A percentile compares a stretch with the other conserved stretches of the same genome.
Conservation (phyloP, 257 asterid species). For the Solanum virginianum region DNA sequence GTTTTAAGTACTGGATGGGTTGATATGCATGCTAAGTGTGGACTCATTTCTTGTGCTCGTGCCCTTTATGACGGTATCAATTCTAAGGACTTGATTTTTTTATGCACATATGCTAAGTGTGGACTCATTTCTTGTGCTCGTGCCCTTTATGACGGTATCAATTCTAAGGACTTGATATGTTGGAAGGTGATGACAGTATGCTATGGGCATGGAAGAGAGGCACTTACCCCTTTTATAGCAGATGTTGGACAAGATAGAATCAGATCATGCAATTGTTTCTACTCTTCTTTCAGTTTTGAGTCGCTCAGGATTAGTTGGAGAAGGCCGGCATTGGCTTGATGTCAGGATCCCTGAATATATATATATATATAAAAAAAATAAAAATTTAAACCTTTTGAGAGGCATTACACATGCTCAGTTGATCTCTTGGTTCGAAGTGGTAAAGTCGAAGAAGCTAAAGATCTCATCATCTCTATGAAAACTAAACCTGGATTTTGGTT, state of each 20-base stretch:
- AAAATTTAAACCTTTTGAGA: constrained; percentile 54
- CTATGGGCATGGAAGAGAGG: constrained; percentile 58
- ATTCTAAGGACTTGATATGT: constrained; percentile 34
- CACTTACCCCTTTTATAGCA: constrained; percentile 38
- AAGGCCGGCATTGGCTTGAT: constrained; percentile 54
- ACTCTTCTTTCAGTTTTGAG: constrained; percentile 72
- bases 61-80: no score
- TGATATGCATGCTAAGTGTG: no score
- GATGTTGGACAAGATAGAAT: constrained; percentile 31
- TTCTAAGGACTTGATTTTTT: no score
- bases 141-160: constrained; percentile 24
- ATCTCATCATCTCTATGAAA: constrained; percentile 31
- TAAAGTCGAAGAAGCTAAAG: constrained; percentile 48
- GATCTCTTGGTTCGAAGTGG: constrained; percentile 83
- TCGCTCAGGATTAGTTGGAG: constrained; percentile 61
- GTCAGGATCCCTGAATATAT: constrained; percentile 44
- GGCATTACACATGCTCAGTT: constrained; percentile 62
- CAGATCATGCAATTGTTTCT: constrained; percentile 80
- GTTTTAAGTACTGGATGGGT: no score
- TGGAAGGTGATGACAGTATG: constrained; percentile 69
- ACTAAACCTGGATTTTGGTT: constrained; percentile 41
- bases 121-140: no score
- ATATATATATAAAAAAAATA: no score
- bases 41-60: no score
- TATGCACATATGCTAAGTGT: no score